These are phyloP conservation scores for Penicillium daleae DNA, from an alignment of 495 filamentous ascomycete genomes.

Conservation along the genomic window DNA sequence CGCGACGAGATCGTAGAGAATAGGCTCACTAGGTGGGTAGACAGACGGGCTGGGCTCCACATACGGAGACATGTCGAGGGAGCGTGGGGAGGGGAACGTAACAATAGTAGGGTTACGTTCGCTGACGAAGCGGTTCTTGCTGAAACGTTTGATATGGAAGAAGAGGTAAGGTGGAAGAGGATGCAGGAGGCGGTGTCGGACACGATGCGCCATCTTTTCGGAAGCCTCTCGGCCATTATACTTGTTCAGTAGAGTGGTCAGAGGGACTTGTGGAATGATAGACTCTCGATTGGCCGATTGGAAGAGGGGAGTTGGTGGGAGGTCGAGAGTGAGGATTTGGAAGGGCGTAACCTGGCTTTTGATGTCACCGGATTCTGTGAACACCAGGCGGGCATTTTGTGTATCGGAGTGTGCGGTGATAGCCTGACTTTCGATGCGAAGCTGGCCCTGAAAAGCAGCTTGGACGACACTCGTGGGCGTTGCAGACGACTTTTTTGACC, in stretches of 20 bases:
- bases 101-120: constrained; percentile 99
- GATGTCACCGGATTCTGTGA: constrained; percentile 86
- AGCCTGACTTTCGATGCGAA: constrained; percentile 90
- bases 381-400: constrained; percentile 80
- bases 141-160: constrained; percentile 98
- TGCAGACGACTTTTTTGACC: constrained; percentile 80
- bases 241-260: constrained; percentile 87
- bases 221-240: constrained; percentile 90
- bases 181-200: constrained; percentile 87
- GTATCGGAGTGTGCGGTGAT: constrained; percentile 92
- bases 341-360: constrained; percentile 76
- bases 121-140: constrained; percentile 89
- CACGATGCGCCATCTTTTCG: constrained; percentile 82
- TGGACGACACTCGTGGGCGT: constrained; percentile 74
- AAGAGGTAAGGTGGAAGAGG: constrained; percentile 90
- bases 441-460: constrained; percentile 86
- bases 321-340: constrained; percentile 87
- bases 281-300: constrained; percentile 88
- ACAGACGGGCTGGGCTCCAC: constrained; percentile 72
- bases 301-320: constrained; percentile 94
- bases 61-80: constrained; percentile 86
- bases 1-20: constrained; percentile 94
- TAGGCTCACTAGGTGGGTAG: constrained; percentile 74
- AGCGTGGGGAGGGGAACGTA: constrained; percentile 78
- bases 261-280: constrained; percentile 93